Evolutionary conservation across 257 asterid genomes (phyloP), one percentile per base, ranked within the genome.

Genomic region (Solanum boliviense): DNA sequence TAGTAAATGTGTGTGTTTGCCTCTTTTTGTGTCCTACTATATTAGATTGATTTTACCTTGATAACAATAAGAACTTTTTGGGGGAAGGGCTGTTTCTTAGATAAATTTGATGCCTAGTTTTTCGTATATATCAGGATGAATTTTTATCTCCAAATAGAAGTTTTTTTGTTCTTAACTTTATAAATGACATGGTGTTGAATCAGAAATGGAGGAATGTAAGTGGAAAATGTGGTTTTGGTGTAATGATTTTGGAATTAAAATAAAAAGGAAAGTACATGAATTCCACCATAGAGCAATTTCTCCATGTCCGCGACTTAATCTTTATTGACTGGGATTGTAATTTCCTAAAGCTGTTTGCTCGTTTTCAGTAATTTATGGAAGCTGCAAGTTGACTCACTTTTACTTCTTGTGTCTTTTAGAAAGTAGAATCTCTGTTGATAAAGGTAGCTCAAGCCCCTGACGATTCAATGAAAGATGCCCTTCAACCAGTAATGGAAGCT

Each of bases 361-460:
- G 16, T 13, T 15, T 70, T 60, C 13, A 3, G 41, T 84, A 21
- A 67, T 13, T 31, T 84, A 35, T 67, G 44, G 67, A 21, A 18
- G 70, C 41, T 38, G 25, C 21, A 52, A 83, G 60, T 46, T 46
- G 31, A 39, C 56, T 44, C 46, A 25, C 21, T 36, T 85, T 73
- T 65, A 39, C 6, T 46, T 84, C 39, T 44, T 32, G 23, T 68
- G 35, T 44, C 84, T 60, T 79, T 89, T 75, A 89, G 91, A 85
- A 85, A 32, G 70, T 88, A 36, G 91, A 89, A 85, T 62, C 29
- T 11, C 87, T 78, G 62, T 70, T 89, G 76, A 34, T 29, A 0
- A 88, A 72, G 74, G 85, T 85, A 31, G 82, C 73, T 27, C 88
- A 84, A 81, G 89, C 35, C 35, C 84, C 83, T 21, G 15, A 58